Conservation (phyloP, 2,329 filamentous ascomycete genomes). For the Talaromyces sp. region DNA sequence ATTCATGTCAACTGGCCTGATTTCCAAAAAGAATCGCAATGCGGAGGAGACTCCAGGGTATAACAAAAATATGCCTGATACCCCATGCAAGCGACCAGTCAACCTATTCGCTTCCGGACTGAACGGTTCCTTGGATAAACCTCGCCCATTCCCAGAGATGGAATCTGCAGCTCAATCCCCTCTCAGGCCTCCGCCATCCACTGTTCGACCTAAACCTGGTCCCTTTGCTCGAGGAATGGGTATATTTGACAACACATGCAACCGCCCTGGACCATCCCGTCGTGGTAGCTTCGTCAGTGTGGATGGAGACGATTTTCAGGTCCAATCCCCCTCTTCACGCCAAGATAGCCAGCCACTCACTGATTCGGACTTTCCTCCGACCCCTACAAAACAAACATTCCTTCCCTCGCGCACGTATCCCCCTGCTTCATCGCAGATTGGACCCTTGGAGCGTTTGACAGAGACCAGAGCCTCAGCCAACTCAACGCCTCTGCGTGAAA, state of each 20-base stretch:
- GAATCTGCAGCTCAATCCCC: slow-evolving; percentile 82
- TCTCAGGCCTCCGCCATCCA: slow-evolving; percentile 64
- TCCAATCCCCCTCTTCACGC: slow-evolving; percentile 58
- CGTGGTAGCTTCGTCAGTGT: slow-evolving; percentile 77
- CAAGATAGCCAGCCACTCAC: slow-evolving; percentile 59
- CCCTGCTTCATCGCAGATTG: slow-evolving; percentile 35
- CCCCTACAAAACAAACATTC: slow-evolving; percentile 73
- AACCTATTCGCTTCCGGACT: slow-evolving; percentile 68
- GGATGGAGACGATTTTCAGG: slow-evolving; percentile 72
- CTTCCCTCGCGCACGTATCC: slow-evolving; percentile 42
- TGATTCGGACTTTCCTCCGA: slow-evolving; percentile 82
- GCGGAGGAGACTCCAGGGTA: slow-evolving; percentile 65
- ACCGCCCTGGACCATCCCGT: slow-evolving; percentile 53
- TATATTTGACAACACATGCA: slow-evolving; percentile 63
- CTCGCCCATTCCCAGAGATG: slow-evolving; percentile 64
- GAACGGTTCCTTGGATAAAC: slow-evolving; percentile 59
- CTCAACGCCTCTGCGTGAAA: slow-evolving; percentile 62
- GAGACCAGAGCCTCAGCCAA: slow-evolving; percentile 33
- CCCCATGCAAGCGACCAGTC: slow-evolving; percentile 86
- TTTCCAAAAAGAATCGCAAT: slow-evolving; percentile 91
- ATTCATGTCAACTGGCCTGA: slow-evolving; percentile 90
- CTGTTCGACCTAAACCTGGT: slow-evolving; percentile 63
- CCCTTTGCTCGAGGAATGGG: slow-evolving; percentile 67
- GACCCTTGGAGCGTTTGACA: slow-evolving; percentile 38
- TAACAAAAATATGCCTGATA: slow-evolving; percentile 81